A percentile compares a stretch with the other conserved stretches of the same genome.
phyloP scores from a whole-genome alignment of 2,329 filamentous ascomycete genomes.

The Talaromyces sp. region DNA sequence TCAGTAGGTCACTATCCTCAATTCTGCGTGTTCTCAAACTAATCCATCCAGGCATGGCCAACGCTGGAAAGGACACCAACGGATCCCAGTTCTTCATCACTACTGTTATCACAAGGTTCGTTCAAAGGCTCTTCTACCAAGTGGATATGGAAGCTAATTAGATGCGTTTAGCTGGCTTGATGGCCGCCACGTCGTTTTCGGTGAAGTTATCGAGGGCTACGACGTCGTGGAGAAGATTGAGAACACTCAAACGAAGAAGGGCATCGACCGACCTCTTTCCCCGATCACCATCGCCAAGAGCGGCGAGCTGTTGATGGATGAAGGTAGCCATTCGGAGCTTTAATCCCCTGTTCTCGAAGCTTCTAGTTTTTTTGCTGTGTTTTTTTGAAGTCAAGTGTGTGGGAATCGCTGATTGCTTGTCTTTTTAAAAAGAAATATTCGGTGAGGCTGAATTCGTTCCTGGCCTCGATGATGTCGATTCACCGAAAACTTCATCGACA shows the following conservation, averaged over 20 bases:
- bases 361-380: not conserved
- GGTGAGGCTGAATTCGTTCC: slow-evolving; percentile 12
- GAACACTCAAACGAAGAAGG: slow-evolving; percentile 54
- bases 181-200: slow-evolving; percentile 64
- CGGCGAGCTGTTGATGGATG: slow-evolving; percentile 58
- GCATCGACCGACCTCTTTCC: slow-evolving; percentile 55
- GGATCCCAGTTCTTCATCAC: slow-evolving; percentile 68
- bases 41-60: slow-evolving; percentile 56
- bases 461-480: not conserved
- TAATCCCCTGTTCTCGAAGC: slow-evolving; percentile 39
- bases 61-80: slow-evolving; percentile 62
- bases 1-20: slow-evolving; percentile 50
- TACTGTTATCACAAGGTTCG: slow-evolving; percentile 54
- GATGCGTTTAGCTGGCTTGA: slow-evolving; percentile 54
- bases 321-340: slow-evolving; percentile 67
- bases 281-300: slow-evolving; percentile 64
- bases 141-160: not conserved
- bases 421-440: slow-evolving; percentile 20
- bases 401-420: slow-evolving; percentile 33
- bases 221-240: slow-evolving; percentile 64
- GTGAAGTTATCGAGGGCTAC: slow-evolving; percentile 66
- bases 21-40: not conserved
- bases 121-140: slow-evolving; percentile 9
- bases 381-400: slow-evolving; percentile 18
- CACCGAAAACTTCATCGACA: not conserved